Percentiles rank a stretch among this genome's conserved stretches.
phyloP scores from a whole-genome alignment of 805 yeast species.

The Myxozyma mucilagina region DNA sequence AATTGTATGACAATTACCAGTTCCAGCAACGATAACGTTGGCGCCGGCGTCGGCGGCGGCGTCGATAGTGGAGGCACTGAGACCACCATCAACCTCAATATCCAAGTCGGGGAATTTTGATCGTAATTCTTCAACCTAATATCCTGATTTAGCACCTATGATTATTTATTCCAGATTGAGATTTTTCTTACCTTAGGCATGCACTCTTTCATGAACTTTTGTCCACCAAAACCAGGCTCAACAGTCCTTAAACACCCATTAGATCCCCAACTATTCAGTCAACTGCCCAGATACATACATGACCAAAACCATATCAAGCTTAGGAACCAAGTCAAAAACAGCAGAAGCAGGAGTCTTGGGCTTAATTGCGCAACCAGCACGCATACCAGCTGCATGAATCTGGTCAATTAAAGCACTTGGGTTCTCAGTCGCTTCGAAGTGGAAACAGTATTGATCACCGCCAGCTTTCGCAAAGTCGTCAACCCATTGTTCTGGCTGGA shows the following conservation, averaged over 20 bases:
- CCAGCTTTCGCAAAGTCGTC: constrained; percentile 89
- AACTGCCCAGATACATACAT: constrained; percentile 49
- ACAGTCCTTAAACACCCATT: constrained; percentile 54
- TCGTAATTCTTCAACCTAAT: constrained; percentile 61
- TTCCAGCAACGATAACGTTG: constrained; percentile 96
- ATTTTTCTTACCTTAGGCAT: constrained; percentile 71
- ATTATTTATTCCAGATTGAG: too few species aligned
- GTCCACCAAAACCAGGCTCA: constrained; percentile 99
- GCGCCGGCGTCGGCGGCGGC: constrained; percentile 97
- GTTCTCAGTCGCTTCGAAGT: constrained; percentile 77
- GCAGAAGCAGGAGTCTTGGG: constrained; percentile 90
- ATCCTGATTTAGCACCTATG: neutral
- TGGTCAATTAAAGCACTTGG: constrained; percentile 71
- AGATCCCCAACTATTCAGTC: neutral
- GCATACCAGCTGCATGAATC: constrained; percentile 80
- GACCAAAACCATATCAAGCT: constrained; percentile 89
- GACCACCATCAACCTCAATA: constrained; percentile 96
- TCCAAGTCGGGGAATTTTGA: constrained; percentile 71
- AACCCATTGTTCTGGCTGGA: constrained; percentile 87
- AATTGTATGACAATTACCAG: constrained; percentile 8
- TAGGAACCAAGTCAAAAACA: constrained; percentile 68
- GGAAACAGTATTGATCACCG: constrained; percentile 95
- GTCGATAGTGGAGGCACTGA: constrained; percentile 80
- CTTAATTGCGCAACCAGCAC: constrained; percentile 90
- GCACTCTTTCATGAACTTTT: constrained; percentile 91